Evolutionary conservation across 306 rosid genomes (phyloP), one percentile per base, ranked within the genome.

Genomic region (Castanospermum australe): DNA sequence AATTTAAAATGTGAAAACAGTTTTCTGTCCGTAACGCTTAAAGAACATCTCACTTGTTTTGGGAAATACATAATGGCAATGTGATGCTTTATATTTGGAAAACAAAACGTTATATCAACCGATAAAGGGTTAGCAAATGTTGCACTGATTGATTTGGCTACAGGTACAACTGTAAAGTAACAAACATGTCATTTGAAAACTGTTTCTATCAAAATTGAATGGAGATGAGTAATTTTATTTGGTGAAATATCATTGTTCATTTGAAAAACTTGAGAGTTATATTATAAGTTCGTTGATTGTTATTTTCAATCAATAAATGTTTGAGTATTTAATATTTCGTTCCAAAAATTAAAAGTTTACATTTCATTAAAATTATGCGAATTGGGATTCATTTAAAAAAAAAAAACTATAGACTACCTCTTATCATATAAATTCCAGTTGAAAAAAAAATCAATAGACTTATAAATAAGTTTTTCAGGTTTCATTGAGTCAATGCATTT

Each of bases 231-330:
- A 17, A 10, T 28, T 59, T 75, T 44, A 17, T 10, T 44, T 10
- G 79, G 79, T 75, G 15, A 75, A 75, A 62, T 62, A 62, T 62
- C 79, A 45, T 45, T 47, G n/a, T 62, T 33, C 6, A 15, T 17
- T 12, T 1, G 2, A 57, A 71, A 51, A 51, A 52, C 1, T 20
- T 21, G n/a, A 73, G 60, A 32, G 13, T 30, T 28, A 11, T 66
- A 41, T 24, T 10, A 1, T 21, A 35, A 39, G 30, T 13, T 38
- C 9, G 42, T 56, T 12, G 0, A 39, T 56, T 57, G 18, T 25
- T 28, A 42, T 59, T 57, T 57, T 24, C 77, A 51, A 36, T 54
- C 8, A 8, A 5, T 36, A 55, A 33, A 71, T 21, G 25, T 24
- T 38, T 44, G 24, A 38, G 39, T 38, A 4, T 2, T 55, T 3